Conservation (phyloP, 2,329 filamentous ascomycete species). For the Ophiostoma perfectum region DNA sequence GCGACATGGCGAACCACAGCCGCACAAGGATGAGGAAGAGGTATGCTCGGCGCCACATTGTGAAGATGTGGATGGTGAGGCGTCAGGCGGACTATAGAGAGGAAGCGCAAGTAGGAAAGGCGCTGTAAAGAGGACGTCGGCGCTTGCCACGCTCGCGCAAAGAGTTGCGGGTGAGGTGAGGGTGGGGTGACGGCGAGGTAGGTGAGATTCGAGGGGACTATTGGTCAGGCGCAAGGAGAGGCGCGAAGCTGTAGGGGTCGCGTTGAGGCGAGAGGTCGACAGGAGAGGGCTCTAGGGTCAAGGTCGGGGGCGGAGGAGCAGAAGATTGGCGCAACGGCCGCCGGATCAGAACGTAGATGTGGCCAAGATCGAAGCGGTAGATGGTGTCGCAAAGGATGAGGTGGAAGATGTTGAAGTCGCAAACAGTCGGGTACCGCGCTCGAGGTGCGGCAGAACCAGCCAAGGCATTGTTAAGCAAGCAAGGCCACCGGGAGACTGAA, state of each 20-base stretch:
- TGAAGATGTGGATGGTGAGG: constrained; percentile 18
- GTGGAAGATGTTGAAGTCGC: constrained; percentile 12
- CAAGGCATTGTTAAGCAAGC: constrained; percentile 22
- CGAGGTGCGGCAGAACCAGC: constrained; percentile 21
- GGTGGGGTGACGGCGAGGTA: background rate
- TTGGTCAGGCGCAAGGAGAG: background rate
- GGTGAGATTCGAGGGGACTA: background rate
- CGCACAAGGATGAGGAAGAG: constrained; percentile 78
- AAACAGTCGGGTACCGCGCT: constrained; percentile 20
- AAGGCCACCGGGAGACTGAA: constrained; percentile 5
- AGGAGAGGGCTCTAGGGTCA: background rate
- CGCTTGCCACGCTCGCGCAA: no score
- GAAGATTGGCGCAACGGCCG: background rate
- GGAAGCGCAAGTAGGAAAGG: no score
- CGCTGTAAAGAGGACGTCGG: no score
- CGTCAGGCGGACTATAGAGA: background rate
- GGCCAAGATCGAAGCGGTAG: background rate
- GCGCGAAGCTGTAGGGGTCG: background rate
- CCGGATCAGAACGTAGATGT: background rate
- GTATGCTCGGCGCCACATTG: constrained; percentile 89
- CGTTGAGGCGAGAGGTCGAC: background rate
- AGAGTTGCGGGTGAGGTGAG: background rate
- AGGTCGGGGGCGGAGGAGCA: no score
- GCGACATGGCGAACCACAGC: constrained; percentile 87
- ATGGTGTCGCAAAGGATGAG: background rate